Conservation (phyloP, 2,329 filamentous ascomycete genomes). For the Fusarium brevicatenulatum region DNA sequence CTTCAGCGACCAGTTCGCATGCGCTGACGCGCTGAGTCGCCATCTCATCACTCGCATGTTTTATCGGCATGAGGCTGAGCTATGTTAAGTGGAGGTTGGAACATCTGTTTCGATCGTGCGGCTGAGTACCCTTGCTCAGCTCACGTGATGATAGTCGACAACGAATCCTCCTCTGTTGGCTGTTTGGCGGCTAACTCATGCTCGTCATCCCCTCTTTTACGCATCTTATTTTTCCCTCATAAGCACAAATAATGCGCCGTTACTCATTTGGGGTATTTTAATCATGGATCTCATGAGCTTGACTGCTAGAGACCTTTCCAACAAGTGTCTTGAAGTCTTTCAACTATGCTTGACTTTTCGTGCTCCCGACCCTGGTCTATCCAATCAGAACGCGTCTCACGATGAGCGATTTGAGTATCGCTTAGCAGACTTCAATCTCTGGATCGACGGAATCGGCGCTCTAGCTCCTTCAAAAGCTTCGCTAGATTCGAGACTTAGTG, state of each 20-base stretch:
- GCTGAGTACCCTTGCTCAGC: not conserved
- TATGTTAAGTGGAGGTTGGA: not conserved
- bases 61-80: too few species aligned
- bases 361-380: accelerated
- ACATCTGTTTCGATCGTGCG: too few species aligned
- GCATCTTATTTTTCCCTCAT: too few species aligned
- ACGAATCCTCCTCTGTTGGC: too few species aligned
- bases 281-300: not conserved
- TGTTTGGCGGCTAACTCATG: not conserved
- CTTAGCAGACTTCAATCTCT: not conserved
- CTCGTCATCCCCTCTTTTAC: not conserved
- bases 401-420: not conserved
- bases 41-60: not conserved
- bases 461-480: not conserved
- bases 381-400: not conserved
- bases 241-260: too few species aligned
- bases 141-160: too few species aligned
- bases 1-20: not conserved
- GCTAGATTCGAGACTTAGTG: not conserved
- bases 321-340: not conserved
- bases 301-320: not conserved
- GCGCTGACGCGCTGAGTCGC: accelerated
- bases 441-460: not conserved
- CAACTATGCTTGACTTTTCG: not conserved
- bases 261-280: accelerated